phyloP scores from a whole-genome alignment of 192 early-diverging fungal species.

The Phlyctochytrium bullatum region DNA sequence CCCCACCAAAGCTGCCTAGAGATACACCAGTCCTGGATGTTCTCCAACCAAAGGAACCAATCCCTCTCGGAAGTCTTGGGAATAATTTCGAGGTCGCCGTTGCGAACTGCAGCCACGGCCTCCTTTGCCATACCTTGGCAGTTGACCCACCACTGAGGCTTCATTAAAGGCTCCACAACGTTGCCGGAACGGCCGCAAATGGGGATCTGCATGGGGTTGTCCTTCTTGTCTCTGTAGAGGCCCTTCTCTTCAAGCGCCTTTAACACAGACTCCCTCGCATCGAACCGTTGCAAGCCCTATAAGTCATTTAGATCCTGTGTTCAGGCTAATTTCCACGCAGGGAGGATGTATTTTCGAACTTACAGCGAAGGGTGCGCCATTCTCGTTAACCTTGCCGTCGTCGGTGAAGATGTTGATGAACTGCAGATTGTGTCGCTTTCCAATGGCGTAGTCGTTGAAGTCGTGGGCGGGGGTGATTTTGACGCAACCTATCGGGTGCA shows the following conservation, averaged over 20 bases:
- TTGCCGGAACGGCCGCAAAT: slow-evolving; percentile 86
- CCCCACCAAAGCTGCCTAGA: slow-evolving; percentile 99
- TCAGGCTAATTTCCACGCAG: too few relatives aligned
- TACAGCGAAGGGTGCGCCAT: slow-evolving; percentile 76
- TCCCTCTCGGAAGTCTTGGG: slow-evolving; percentile 87
- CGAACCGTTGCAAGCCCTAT: slow-evolving; percentile 86
- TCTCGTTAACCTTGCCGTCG: slow-evolving; percentile 90
- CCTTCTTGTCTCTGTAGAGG: slow-evolving; percentile 77
- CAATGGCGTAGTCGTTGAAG: slow-evolving; percentile 93
- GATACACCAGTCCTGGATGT: slow-evolving; percentile 98
- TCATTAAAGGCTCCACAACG: slow-evolving; percentile 96
- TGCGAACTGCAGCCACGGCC: slow-evolving; percentile 76
- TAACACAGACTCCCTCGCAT: slow-evolving; percentile 83
- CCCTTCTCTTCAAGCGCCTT: slow-evolving; percentile 86
- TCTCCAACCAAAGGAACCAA: slow-evolving; percentile 94
- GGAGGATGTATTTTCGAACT: too few relatives aligned
- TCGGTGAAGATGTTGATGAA: slow-evolving; percentile 99
- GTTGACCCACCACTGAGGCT: slow-evolving; percentile 99
- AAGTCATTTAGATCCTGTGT: too few relatives aligned
- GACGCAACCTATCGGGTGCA: slow-evolving; percentile 70
- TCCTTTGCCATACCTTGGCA: slow-evolving; percentile 83
- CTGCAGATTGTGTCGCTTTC: slow-evolving; percentile 89
- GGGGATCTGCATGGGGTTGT: slow-evolving; percentile 94
- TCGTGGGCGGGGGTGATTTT: slow-evolving; percentile 99
- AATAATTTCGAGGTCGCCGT: slow-evolving; percentile 77